phyloP scores from a whole-genome alignment of 208 protist species.

The Spironucleus salmonicida region DNA sequence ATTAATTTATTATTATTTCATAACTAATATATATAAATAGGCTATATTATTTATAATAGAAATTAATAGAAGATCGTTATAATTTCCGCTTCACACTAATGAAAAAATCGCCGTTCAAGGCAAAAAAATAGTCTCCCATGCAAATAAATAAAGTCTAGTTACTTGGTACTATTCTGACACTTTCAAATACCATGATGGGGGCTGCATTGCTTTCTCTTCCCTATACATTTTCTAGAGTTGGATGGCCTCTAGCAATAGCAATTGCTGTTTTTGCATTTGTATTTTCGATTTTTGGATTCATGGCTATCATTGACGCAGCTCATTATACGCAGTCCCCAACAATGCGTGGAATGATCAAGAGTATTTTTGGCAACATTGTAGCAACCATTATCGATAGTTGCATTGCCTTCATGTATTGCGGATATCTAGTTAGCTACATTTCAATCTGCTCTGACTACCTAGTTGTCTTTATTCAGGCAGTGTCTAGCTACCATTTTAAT shows the following conservation, averaged over 20 bases:
- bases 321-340: slow-evolving; percentile 1
- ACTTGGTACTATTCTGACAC: not conserved
- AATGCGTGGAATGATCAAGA: not conserved
- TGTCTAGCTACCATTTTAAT: not conserved
- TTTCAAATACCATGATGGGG: slow-evolving; percentile 20
- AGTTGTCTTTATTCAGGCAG: not conserved
- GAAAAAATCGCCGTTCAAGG: no score
- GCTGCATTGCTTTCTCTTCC: slow-evolving; percentile 12
- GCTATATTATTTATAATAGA: no score
- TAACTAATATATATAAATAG: no score
- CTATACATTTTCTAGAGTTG: not conserved
- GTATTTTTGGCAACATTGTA: not conserved
- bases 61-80: no score
- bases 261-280: not conserved
- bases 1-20: no score
- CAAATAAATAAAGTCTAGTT: no score
- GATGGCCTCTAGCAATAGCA: not conserved
- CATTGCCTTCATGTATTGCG: not conserved
- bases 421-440: not conserved
- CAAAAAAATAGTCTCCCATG: no score
- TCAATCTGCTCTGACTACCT: slow-evolving; percentile 2
- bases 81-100: no score
- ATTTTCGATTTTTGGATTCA: not conserved
- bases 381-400: not conserved
- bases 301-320: slow-evolving; percentile 18